phyloP scores from a whole-genome alignment of 1,284 basidiomycete genomes.

The Fomitopsis pinicola region DNA sequence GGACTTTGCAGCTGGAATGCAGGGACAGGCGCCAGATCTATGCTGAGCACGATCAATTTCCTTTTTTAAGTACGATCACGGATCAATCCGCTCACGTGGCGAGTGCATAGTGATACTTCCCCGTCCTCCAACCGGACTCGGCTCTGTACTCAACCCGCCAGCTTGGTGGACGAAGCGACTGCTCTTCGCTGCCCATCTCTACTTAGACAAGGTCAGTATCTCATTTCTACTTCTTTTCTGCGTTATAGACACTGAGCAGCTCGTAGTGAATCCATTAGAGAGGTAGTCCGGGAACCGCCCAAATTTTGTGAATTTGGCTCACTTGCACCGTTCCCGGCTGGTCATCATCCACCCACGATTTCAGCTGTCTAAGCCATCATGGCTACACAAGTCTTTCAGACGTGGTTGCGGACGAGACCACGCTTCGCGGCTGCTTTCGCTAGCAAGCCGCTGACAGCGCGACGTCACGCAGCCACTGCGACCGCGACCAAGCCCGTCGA shows the following conservation, averaged over 20 bases:
- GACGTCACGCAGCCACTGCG: conserved; percentile 21
- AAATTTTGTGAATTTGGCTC: background rate
- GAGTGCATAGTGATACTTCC: no score
- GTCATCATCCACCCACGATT: background rate
- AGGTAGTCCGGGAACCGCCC: background rate
- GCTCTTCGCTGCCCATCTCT: background rate
- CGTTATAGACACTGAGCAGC: background rate
- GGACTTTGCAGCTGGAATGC: no score
- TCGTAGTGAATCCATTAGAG: background rate
- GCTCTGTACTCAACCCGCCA: no score
- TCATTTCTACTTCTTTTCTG: background rate
- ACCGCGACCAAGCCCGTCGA: conserved; percentile 14
- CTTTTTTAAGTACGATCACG: no score
- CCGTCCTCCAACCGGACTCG: no score
- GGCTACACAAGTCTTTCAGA: conserved; percentile 14
- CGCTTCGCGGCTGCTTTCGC: conserved; percentile 1
- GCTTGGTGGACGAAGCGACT: background rate
- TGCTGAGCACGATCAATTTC: no score
- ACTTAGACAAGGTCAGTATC: background rate
- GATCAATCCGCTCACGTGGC: no score
- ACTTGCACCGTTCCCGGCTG: background rate
- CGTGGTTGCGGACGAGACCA: conserved; percentile 17
- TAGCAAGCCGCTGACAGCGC: conserved; percentile 11
- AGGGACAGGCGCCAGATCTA: no score
- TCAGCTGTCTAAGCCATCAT: background rate